Percentiles rank a stretch among this genome's conserved stretches.
phyloP scores from a whole-genome alignment of 768 basidiomycete species.

The Phallus indusiatus region DNA sequence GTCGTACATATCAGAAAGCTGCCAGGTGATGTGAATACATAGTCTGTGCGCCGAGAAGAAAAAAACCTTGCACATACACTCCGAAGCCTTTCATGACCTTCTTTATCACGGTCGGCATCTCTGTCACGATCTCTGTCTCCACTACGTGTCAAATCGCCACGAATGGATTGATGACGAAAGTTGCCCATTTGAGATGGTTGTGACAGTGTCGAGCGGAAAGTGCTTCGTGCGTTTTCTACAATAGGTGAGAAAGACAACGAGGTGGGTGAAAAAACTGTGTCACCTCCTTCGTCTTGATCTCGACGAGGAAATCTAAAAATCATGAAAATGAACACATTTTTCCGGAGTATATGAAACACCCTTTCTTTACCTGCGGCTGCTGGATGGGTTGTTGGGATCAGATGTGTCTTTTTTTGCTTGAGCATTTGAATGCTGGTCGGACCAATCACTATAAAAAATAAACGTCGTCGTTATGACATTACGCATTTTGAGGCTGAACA shows the following conservation, averaged over 20 bases:
- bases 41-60: not conserved
- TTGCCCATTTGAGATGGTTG: slow-evolving; percentile 92
- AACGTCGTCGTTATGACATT: not conserved
- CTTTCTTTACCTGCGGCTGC: slow-evolving; percentile 1
- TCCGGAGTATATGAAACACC: slow-evolving; percentile 5
- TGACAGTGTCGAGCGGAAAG: slow-evolving; percentile 61
- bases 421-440: slow-evolving; percentile 37
- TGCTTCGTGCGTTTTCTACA: slow-evolving; percentile 48
- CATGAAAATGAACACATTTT: slow-evolving; percentile 13
- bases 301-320: slow-evolving; percentile 53
- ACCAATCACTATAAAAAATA: slow-evolving; percentile 33
- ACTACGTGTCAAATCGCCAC: slow-evolving; percentile 39
- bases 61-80: slow-evolving; percentile 38
- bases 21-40: slow-evolving; percentile 6
- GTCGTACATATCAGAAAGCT: slow-evolving; percentile 86
- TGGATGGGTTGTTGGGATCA: slow-evolving; percentile 28
- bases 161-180: slow-evolving; percentile 81
- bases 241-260: slow-evolving; percentile 1
- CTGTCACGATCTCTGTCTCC: slow-evolving; percentile 46
- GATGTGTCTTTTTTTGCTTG: slow-evolving; percentile 54
- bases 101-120: slow-evolving; percentile 52
- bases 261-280: slow-evolving; percentile 13
- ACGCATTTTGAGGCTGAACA: slow-evolving; percentile 8
- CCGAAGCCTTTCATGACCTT: slow-evolving; percentile 69
- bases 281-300: slow-evolving; percentile 68